A percentile compares a stretch with the other conserved stretches of the same genome.
phyloP scores from a whole-genome alignment of 1,284 basidiomycete genomes.

The Tetrapyrgos nigripes region DNA sequence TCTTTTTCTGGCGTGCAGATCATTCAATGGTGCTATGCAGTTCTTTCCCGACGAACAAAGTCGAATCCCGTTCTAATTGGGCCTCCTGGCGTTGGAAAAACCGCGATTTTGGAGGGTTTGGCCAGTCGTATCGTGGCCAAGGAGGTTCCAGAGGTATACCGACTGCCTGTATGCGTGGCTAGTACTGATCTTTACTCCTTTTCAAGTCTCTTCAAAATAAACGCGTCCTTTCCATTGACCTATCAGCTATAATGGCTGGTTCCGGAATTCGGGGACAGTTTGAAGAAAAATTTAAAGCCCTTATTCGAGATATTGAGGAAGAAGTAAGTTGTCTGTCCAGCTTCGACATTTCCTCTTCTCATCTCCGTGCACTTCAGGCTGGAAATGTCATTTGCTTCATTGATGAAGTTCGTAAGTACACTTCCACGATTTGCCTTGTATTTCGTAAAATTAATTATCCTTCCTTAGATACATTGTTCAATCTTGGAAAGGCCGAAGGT shows the following conservation, averaged over 20 bases:
- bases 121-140: slow-evolving; percentile 89
- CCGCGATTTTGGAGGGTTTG: slow-evolving; percentile 91
- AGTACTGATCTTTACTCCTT: not conserved
- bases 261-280: slow-evolving; percentile 91
- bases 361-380: slow-evolving; percentile 41
- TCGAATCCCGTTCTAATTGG: slow-evolving; percentile 88
- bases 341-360: not conserved
- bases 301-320: slow-evolving; percentile 88
- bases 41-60: slow-evolving; percentile 83
- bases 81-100: slow-evolving; percentile 89
- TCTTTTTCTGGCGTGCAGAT: not conserved
- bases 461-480: slow-evolving; percentile 73
- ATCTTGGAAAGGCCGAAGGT: slow-evolving; percentile 91
- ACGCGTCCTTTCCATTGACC: slow-evolving; percentile 82
- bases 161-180: not conserved
- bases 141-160: slow-evolving; percentile 87
- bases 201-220: slow-evolving; percentile 81
- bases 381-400: slow-evolving; percentile 89
- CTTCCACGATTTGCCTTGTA: not conserved
- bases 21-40: slow-evolving; percentile 41
- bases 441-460: not conserved
- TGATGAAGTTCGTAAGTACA: slow-evolving; percentile 84
- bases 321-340: slow-evolving; percentile 51
- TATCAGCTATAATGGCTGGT: slow-evolving; percentile 84
- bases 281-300: slow-evolving; percentile 90